Percentiles rank a stretch among this genome's conserved stretches.
Evolutionary conservation across 1,284 basidiomycete genomes (phyloP).

Genomic region (Thelephora terrestris): DNA sequence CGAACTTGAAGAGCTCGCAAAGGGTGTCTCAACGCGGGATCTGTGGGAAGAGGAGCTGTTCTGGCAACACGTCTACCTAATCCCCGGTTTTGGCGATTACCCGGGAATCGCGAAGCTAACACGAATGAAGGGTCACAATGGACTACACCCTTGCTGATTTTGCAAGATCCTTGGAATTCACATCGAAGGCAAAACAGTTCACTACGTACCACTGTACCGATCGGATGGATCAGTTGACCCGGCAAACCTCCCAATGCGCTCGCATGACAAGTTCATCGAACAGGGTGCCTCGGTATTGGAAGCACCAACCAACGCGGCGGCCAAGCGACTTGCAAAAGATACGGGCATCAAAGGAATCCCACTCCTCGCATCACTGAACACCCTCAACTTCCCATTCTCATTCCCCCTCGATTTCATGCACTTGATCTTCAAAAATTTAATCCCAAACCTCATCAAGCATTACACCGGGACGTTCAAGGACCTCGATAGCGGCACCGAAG

Average conservation of each 20-base stretch:
- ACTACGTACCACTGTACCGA: too few species aligned
- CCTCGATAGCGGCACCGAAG: conserved; percentile 17
- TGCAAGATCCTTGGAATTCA: conserved; percentile 30
- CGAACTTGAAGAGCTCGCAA: conserved; percentile 19
- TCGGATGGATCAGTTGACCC: conserved; percentile 8
- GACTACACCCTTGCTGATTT: conserved; percentile 30
- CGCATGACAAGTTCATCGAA: conserved; percentile 22
- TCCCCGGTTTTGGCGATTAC: conserved; percentile 27
- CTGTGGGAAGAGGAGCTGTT: conserved; percentile 10
- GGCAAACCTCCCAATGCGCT: conserved; percentile 26
- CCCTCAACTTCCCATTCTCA: conserved; percentile 28
- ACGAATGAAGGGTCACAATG: conserved; percentile 39
- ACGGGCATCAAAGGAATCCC: conserved; percentile 34
- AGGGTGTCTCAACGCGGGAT: conserved; percentile 20
- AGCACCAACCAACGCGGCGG: conserved; percentile 14
- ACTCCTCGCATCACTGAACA: conserved; percentile 23
- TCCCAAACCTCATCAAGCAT: conserved; percentile 28
- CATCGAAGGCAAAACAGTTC: not conserved
- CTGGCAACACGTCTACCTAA: conserved; percentile 18
- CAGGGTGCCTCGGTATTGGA: conserved; percentile 25
- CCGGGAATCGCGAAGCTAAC: conserved; percentile 34
- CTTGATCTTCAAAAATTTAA: conserved; percentile 31
- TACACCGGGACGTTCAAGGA: conserved; percentile 33
- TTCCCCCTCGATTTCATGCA: conserved; percentile 43
- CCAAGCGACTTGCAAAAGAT: conserved; percentile 20